Conservation (phyloP, 345 rosid species). For the sweet orange (Citrus sinensis) region DVS_A1.0 CM039164.1:3190501-3191000, state of each 20-base stretch:
- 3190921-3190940: slow-evolving; percentile 47
- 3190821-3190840: neutral
- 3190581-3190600: slow-evolving; percentile 4
- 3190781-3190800: slow-evolving; percentile 27
- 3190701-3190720: slow-evolving; percentile 72
- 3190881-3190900: slow-evolving; percentile 3
- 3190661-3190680: slow-evolving; percentile 42
- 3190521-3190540: neutral
- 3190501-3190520: too few relatives aligned
- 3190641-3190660: slow-evolving; percentile 37
- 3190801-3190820: slow-evolving; percentile 31
- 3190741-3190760: slow-evolving; percentile 24
- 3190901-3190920: slow-evolving; percentile 48
- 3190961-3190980: slow-evolving; percentile 56
- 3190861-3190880: neutral
- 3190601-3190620: slow-evolving; percentile 22
- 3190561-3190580: neutral
- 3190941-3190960: slow-evolving; percentile 48
- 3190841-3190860: neutral
- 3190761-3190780: slow-evolving; percentile 28
- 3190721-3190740: slow-evolving; percentile 66
- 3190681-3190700: slow-evolving; percentile 46
- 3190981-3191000: slow-evolving; percentile 45
- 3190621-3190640: slow-evolving; percentile 30
- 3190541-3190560: neutral